Conservation (phyloP, 2,329 filamentous ascomycete species). For the Aspergillus luchuensis region DNA sequence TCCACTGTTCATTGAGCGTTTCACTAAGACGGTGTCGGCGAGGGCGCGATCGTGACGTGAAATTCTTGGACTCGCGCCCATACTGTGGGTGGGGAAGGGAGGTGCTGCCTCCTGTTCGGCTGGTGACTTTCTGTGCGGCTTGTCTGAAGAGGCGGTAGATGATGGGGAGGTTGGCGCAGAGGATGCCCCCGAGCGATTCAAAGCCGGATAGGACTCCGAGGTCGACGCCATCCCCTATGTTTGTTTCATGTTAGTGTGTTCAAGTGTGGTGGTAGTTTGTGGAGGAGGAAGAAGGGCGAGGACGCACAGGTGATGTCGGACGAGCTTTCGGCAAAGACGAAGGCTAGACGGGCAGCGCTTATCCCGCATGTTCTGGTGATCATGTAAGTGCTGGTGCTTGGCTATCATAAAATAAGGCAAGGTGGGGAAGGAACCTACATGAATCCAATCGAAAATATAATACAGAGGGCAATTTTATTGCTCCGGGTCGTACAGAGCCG, state of each 20-base stretch:
- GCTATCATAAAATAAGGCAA: neutral
- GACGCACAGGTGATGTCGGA: slow-evolving; percentile 9
- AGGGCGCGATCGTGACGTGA: neutral
- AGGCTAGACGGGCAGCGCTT: slow-evolving; percentile 9
- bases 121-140: slow-evolving; percentile 9
- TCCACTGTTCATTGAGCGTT: slow-evolving; percentile 6
- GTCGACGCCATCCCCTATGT: slow-evolving; percentile 8
- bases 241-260: neutral
- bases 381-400: neutral
- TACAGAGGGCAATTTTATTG: slow-evolving; percentile 6
- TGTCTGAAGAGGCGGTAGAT: slow-evolving; percentile 12
- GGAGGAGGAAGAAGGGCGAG: neutral
- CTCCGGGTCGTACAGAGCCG: slow-evolving; percentile 1
- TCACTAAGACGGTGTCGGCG: neutral
- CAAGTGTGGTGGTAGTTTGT: neutral
- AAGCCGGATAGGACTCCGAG: slow-evolving; percentile 7
- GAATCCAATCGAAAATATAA: slow-evolving; percentile 9
- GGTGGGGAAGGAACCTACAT: neutral
- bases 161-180: slow-evolving; percentile 14
- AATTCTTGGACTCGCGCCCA: slow-evolving; percentile 4
- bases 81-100: slow-evolving; percentile 1
- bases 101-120: neutral
- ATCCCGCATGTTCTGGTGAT: slow-evolving; percentile 9
- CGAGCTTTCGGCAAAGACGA: slow-evolving; percentile 7
- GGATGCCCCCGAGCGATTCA: slow-evolving; percentile 7